Conservation (phyloP, 2,329 filamentous ascomycete species). For the Colletotrichum sp. region DNA sequence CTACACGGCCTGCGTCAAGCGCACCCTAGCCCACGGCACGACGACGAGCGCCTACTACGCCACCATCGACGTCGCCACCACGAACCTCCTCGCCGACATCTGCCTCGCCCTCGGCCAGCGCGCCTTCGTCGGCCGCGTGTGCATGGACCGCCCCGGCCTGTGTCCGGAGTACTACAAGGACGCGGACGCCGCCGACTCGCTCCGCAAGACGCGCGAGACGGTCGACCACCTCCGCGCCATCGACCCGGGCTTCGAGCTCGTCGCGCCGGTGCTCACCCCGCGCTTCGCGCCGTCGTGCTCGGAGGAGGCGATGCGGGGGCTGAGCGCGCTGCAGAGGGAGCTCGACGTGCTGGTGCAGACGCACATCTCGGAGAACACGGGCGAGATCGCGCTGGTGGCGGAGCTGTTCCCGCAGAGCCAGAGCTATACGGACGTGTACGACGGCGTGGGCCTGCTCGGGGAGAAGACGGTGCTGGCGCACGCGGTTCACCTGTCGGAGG, state of each 20-base stretch:
- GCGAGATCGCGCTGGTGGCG: constrained; percentile 74
- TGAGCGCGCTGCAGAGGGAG: constrained; percentile 68
- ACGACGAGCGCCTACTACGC: constrained; percentile 96
- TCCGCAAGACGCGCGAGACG: constrained; percentile 60
- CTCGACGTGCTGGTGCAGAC: constrained; percentile 78
- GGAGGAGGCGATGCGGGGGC: constrained; percentile 58
- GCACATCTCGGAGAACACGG: constrained; percentile 83
- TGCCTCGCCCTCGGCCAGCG: constrained; percentile 83
- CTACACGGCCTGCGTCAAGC: constrained; percentile 78
- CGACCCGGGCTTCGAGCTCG: constrained; percentile 67
- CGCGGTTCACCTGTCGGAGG: constrained; percentile 73
- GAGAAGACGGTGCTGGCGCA: constrained; percentile 83
- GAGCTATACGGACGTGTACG: constrained; percentile 82
- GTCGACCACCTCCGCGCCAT: constrained; percentile 70
- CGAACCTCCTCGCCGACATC: constrained; percentile 87
- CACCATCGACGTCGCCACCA: constrained; percentile 83
- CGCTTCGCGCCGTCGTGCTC: constrained; percentile 70
- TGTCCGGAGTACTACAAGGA: constrained; percentile 84
- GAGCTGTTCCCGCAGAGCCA: constrained; percentile 67
- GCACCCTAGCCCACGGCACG: constrained; percentile 87
- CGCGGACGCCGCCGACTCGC: constrained; percentile 60
- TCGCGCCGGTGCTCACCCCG: constrained; percentile 82
- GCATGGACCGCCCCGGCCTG: constrained; percentile 77
- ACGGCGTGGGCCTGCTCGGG: constrained; percentile 71
- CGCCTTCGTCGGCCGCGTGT: constrained; percentile 91